A percentile compares a stretch with the other conserved stretches of the same genome.
These are phyloP conservation scores for Fusarium mexicanum DNA, from an alignment of 2,329 filamentous ascomycete genomes.

Conservation along the genomic window DNA sequence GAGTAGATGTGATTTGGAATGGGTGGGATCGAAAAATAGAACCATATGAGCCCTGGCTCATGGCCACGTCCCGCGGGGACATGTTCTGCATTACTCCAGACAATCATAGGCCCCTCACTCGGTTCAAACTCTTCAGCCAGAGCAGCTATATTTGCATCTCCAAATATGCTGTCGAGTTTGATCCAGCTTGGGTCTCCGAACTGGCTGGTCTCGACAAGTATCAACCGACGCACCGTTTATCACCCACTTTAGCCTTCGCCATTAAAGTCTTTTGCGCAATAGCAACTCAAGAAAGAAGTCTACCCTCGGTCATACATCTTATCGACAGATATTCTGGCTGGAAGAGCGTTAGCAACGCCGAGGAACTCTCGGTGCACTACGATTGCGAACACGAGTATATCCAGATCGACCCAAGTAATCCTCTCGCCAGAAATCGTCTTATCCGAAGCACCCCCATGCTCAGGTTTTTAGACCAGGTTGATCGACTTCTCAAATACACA, in stretches of 20 bases:
- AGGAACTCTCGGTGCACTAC: neutral
- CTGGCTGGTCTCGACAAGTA: neutral
- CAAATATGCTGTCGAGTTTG: neutral
- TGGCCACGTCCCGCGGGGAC: neutral
- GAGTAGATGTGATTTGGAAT: neutral
- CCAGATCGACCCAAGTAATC: neutral
- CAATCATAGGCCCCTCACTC: neutral
- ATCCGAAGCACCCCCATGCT: neutral
- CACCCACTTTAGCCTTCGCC: neutral
- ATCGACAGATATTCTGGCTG: neutral
- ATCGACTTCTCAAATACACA: neutral
- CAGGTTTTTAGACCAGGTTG: neutral
- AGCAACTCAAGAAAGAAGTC: neutral
- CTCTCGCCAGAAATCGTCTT: neutral
- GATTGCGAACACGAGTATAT: neutral
- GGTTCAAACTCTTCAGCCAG: neutral
- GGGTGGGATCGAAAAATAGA: rapidly evolving
- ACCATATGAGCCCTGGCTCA: neutral
- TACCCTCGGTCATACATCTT: neutral
- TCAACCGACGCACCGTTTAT: neutral
- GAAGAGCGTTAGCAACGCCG: neutral
- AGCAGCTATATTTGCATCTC: rapidly evolving
- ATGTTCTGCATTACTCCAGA: neutral
- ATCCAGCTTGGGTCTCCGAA: neutral
- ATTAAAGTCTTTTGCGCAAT: neutral